A percentile compares a stretch with the other conserved stretches of the same genome.
Conservation (phyloP, 495 filamentous ascomycete genomes). For the Barbatosphaeria neglecta region DNA sequence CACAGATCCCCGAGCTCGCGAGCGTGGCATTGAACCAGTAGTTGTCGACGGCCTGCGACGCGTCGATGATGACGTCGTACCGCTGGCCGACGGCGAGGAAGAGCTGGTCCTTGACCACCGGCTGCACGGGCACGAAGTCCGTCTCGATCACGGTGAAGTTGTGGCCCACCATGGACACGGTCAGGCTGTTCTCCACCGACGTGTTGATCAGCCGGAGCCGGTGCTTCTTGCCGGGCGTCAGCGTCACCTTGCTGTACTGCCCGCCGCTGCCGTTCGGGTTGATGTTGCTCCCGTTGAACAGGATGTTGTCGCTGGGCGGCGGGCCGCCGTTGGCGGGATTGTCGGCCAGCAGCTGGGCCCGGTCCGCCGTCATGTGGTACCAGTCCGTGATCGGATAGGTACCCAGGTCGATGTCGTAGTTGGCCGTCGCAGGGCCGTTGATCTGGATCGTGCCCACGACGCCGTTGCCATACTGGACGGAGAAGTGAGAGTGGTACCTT, state of each 20-base stretch:
- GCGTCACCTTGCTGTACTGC: constrained; percentile 16
- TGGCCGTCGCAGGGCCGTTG: constrained; percentile 37
- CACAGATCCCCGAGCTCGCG: constrained; percentile 10
- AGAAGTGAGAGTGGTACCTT: constrained; percentile 46
- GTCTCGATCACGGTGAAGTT: constrained; percentile 32
- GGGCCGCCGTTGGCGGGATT: constrained; percentile 14
- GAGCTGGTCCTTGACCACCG: constrained; percentile 28
- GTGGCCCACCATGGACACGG: constrained; percentile 33
- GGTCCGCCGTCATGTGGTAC: constrained; percentile 19
- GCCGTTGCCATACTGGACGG: constrained; percentile 41
- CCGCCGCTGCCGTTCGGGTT: constrained; percentile 17
- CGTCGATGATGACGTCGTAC: constrained; percentile 53
- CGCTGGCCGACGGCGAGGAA: constrained; percentile 53
- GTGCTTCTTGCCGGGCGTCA: constrained; percentile 30
- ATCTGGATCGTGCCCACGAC: constrained; percentile 40
- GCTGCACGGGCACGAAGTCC: constrained; percentile 37
- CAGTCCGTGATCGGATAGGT: constrained; percentile 31
- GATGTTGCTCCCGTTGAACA: constrained; percentile 32
- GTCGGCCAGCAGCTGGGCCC: constrained; percentile 6
- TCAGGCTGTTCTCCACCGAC: constrained; percentile 22
- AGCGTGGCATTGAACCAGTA: constrained; percentile 43
- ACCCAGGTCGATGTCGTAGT: constrained; percentile 43
- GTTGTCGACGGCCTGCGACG: constrained; percentile 33
- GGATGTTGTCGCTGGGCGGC: constrained; percentile 17
- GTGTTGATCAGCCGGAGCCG: constrained; percentile 41